phyloP scores from a whole-genome alignment of 2,329 filamentous ascomycete species.

The Phyllosticta paracitricarpa region DNA sequence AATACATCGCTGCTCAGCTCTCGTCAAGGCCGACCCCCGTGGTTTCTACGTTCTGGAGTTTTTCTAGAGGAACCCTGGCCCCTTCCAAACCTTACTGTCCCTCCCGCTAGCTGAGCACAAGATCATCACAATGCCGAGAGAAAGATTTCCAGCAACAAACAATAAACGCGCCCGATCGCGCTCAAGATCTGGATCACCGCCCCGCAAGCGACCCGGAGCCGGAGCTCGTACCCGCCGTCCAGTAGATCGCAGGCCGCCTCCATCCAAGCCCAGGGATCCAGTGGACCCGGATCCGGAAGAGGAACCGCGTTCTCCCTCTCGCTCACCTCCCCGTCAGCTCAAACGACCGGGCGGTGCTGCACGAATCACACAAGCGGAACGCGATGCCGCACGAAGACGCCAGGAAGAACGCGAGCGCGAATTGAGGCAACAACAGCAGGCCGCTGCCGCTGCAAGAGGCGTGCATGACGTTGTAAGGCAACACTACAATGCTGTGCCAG shows the following conservation, averaged over 20 bases:
- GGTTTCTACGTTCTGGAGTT: not conserved
- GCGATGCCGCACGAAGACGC: slow-evolving; percentile 54
- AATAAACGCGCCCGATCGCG: slow-evolving; percentile 14
- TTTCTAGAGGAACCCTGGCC: not conserved
- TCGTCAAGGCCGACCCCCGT: not conserved
- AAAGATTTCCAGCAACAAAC: slow-evolving; percentile 5
- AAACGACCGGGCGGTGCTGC: slow-evolving; percentile 46
- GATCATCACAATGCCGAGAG: slow-evolving; percentile 5
- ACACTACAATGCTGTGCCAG: slow-evolving; percentile 92
- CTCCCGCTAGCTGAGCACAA: not conserved
- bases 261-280: not conserved
- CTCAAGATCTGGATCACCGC: slow-evolving; percentile 24
- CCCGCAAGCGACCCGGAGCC: slow-evolving; percentile 28
- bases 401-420: slow-evolving; percentile 28
- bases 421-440: slow-evolving; percentile 35
- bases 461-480: slow-evolving; percentile 80
- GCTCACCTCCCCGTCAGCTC: slow-evolving; percentile 48
- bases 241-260: slow-evolving; percentile 3
- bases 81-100: not conserved
- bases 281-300: slow-evolving; percentile 2
- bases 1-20: not conserved
- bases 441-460: slow-evolving; percentile 19
- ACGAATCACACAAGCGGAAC: slow-evolving; percentile 58
- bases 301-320: slow-evolving; percentile 15
- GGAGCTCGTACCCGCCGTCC: slow-evolving; percentile 13